Percentiles rank a stretch among this genome's conserved stretches.
phyloP scores from a whole-genome alignment of 257 asterid genomes.

The Petunia axillaris region DNA sequence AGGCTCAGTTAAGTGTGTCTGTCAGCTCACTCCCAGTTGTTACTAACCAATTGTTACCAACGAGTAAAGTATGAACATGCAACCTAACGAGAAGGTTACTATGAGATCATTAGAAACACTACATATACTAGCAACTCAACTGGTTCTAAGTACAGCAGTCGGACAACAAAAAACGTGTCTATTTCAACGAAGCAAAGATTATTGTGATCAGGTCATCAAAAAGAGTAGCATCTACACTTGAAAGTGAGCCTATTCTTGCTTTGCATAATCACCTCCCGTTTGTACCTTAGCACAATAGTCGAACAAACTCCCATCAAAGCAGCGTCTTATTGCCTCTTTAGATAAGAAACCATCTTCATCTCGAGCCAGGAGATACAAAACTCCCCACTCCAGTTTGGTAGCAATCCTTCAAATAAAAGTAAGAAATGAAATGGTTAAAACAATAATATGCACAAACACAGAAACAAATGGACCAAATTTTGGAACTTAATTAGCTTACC shows the following conservation, averaged over 20 bases:
- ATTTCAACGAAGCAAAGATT: too few species aligned
- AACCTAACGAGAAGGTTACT: too few species aligned
- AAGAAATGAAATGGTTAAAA: too few species aligned
- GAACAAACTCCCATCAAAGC: slow-evolving; percentile 84
- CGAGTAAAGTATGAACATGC: too few species aligned
- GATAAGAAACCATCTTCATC: slow-evolving; percentile 79
- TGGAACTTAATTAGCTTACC: slow-evolving; percentile 1
- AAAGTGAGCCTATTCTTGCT: not conserved
- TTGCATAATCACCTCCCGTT: slow-evolving; percentile 33
- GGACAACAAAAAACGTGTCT: too few species aligned
- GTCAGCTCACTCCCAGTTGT: too few species aligned
- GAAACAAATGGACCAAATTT: not conserved
- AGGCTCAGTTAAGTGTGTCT: too few species aligned
- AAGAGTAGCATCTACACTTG: not conserved
- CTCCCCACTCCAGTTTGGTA: slow-evolving; percentile 65
- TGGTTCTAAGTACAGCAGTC: too few species aligned
- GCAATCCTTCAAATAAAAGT: slow-evolving; percentile 48
- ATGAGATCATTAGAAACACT: too few species aligned
- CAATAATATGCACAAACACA: not conserved
- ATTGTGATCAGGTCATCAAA: too few species aligned
- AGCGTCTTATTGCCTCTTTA: slow-evolving; percentile 80
- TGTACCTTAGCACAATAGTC: slow-evolving; percentile 76
- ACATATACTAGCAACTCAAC: too few species aligned
- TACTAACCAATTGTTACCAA: too few species aligned
- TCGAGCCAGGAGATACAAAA: slow-evolving; percentile 65